Evolutionary conservation across 2,329 filamentous ascomycete species (phyloP), one percentile per base, ranked within the genome.

Genomic region (Fonsecaea nubica): DNA sequence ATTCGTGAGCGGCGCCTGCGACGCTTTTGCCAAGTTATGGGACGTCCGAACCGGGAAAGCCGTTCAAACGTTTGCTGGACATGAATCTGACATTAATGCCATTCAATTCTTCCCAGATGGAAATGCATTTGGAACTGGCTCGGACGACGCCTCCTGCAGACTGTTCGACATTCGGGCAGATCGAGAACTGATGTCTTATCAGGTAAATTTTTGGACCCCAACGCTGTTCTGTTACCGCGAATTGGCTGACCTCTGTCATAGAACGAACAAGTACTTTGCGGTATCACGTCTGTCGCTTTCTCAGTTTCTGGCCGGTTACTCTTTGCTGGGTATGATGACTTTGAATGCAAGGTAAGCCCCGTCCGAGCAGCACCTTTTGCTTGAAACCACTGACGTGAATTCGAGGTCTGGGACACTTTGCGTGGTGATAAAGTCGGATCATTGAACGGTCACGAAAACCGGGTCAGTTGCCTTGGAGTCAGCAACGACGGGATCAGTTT

Each of bases 81-180:
- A 98, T 81, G 95, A 98, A 81, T 97, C 93, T 53, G 95, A 99
- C 77, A 99, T 99, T 84, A 99, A 99, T 80, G 95, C 95, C 74
- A 97, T 99, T 72, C 95, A 98, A 79, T 99, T 98, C 84, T 98
- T 98, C 89, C 95, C 95, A 62, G 96, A 98, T 76, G 95, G 95
- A 69, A 96, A 98, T 80, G 96, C 95, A 32, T 98, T 99, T 77
- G 95, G 96, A 72, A 98, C 95, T 62, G 95, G 95, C 65, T 98
- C 95, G 53, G 95, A 99, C 75, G 95, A 99, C 78, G 95, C 95
- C 62, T 97, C 94, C 45, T 99, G 95, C 85, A 90, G 95, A 73
- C 86, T 99, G 45, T 99, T 99, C 77, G 95, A 99, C 79, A 97
- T 99, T 77, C 92, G 95, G 73, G 95, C 95, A 69, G 95, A 99